Percentiles rank a stretch among this genome's conserved stretches.
phyloP scores from a whole-genome alignment of 441 rosid genomes.

The Pelargonium cotyledonis region DNA sequence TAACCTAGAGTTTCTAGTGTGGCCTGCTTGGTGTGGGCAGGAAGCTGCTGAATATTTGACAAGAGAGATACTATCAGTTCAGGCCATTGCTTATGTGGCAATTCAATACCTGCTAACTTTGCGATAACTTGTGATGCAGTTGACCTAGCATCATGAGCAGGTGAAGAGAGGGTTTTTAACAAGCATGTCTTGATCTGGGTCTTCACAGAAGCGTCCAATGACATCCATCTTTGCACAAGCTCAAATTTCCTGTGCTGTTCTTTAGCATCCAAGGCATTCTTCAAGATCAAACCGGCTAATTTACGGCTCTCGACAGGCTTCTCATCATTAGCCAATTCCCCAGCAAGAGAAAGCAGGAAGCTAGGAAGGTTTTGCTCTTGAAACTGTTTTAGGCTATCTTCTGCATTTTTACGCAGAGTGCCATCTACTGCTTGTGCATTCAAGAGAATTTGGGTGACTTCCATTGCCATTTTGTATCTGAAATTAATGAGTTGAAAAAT shows the following conservation, averaged over 20 bases:
- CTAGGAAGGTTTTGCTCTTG: conserved; percentile 12
- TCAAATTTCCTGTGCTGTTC: conserved; percentile 8
- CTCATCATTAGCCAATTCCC: conserved; percentile 12
- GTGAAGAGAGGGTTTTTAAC: conserved; percentile 7
- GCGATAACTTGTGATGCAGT: conserved; percentile 11
- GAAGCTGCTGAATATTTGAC: conserved; percentile 13
- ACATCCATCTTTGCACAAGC: conserved; percentile 7
- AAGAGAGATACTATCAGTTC: conserved; percentile 8
- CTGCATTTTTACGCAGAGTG: conserved; percentile 10
- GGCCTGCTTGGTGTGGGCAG: conserved; percentile 11
- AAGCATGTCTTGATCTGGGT: conserved; percentile 1
- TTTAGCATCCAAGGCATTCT: conserved; percentile 11
- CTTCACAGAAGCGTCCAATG: not conserved
- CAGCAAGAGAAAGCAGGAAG: conserved; percentile 10
- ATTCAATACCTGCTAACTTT: conserved; percentile 9
- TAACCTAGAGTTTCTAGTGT: conserved; percentile 9
- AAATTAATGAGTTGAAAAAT: not conserved
- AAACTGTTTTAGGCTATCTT: conserved; percentile 8
- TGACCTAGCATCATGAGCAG: conserved; percentile 11
- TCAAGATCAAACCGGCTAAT: conserved; percentile 8
- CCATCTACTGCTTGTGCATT: conserved; percentile 12
- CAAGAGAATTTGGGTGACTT: conserved; percentile 1
- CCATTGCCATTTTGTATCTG: conserved; percentile 3
- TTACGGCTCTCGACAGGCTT: conserved; percentile 15
- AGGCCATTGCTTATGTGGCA: conserved; percentile 9